phyloP scores from a whole-genome alignment of 129 eudicot species.

The Saussurea involucrata region DNA sequence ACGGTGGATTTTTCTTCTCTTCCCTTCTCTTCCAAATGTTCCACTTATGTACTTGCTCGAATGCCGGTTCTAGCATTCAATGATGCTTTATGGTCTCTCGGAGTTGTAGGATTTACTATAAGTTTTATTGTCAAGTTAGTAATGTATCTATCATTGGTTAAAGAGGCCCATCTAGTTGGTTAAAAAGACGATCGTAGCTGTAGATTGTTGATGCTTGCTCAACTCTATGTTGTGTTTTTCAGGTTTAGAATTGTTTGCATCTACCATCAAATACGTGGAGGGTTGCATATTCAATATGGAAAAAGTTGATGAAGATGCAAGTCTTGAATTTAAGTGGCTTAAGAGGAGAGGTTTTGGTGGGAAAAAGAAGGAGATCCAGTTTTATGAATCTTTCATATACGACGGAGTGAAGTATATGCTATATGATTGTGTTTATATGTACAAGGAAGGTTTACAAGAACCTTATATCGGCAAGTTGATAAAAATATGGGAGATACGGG shows the following conservation, averaged over 20 bases:
- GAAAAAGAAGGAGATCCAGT: conserved; percentile 47
- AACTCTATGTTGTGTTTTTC: conserved; percentile 31
- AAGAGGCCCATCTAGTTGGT: conserved; percentile 8
- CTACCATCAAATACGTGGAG: conserved; percentile 10
- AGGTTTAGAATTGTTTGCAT: conserved; percentile 26
- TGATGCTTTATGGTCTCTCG: conserved; percentile 1
- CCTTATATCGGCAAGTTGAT: conserved; percentile 68
- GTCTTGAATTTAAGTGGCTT: conserved; percentile 64
- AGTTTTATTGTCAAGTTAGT: background rate
- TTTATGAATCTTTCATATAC: conserved; percentile 67
- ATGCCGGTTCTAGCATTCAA: background rate
- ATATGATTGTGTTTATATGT: conserved; percentile 70
- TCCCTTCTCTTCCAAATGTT: background rate
- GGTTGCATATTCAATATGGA: conserved; percentile 29
- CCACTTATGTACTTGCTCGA: background rate
- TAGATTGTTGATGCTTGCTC: conserved; percentile 14
- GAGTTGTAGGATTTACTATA: background rate
- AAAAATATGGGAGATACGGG: conserved; percentile 62
- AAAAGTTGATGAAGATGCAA: conserved; percentile 28
- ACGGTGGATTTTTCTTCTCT: background rate
- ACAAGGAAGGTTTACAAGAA: conserved; percentile 42
- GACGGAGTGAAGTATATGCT: conserved; percentile 59
- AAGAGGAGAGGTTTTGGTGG: conserved; percentile 54
- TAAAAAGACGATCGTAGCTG: conserved; percentile 13
- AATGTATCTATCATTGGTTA: background rate